Percentiles rank a stretch among this genome's conserved stretches.
phyloP scores from a whole-genome alignment of 164 flowering plant species.

The Macadamia integrifolia region DNA sequence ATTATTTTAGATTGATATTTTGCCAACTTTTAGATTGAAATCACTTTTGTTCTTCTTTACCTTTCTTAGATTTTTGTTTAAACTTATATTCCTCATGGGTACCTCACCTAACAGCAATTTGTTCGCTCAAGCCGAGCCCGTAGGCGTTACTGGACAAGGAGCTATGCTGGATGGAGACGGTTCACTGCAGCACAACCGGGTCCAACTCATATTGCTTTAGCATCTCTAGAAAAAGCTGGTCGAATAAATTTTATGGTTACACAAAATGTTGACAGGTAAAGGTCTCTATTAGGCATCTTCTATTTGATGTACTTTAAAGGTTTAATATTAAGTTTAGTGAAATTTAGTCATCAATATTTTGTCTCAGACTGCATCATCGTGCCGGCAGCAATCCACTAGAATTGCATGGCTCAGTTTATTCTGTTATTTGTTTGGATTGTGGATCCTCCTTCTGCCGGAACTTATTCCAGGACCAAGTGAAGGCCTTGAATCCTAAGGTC shows the following conservation, averaged over 20 bases:
- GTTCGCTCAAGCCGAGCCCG: constrained; percentile 73
- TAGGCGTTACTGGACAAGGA: constrained; percentile 97
- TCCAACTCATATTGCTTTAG: constrained; percentile 71
- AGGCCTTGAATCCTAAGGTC: constrained; percentile 90
- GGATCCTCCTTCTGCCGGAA: constrained; percentile 58
- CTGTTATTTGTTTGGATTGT: constrained; percentile 76
- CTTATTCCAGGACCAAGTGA: constrained; percentile 74
- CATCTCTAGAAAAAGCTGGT: constrained; percentile 77
- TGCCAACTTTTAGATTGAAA: neutral
- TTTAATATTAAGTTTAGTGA: neutral
- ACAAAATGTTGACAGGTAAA: constrained; percentile 94
- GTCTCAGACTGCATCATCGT: constrained; percentile 85
- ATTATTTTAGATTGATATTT: neutral
- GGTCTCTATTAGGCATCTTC: neutral
- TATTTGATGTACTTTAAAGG: constrained; percentile 5
- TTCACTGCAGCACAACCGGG: constrained; percentile 78
- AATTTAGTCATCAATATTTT: constrained; percentile 3
- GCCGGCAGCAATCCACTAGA: constrained; percentile 94
- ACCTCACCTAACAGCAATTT: constrained; percentile 50
- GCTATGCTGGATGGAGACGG: constrained; percentile 96
- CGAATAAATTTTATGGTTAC: constrained; percentile 76
- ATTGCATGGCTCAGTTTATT: constrained; percentile 90
- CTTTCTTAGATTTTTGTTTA: neutral
- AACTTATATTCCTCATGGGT: constrained; percentile 1
- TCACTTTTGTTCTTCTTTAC: neutral